Evolutionary conservation across 73 alveolate genomes (phyloP).

Genomic region (Effrenium voratum): DNA sequence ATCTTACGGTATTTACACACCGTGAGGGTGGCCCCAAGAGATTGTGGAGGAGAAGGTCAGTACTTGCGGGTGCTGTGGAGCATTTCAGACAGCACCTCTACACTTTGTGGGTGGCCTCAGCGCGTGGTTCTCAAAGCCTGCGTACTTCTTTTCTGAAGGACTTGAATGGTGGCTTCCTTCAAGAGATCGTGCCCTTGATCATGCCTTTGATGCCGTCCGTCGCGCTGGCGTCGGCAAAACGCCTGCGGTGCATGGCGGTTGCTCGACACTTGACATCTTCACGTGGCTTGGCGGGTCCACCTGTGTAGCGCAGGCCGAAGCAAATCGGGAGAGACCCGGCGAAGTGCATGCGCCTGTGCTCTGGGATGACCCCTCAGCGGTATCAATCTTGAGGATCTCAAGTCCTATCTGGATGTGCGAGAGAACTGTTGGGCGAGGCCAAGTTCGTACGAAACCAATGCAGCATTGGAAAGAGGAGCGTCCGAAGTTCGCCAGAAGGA

Average conservation of each 20-base stretch:
- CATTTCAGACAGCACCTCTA: background rate
- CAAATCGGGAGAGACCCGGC: background rate
- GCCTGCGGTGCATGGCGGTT: constrained; percentile 22
- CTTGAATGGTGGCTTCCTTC: background rate
- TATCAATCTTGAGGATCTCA: background rate
- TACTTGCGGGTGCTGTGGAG: background rate
- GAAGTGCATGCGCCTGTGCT: constrained; percentile 10
- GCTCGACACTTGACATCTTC: background rate
- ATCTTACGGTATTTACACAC: background rate
- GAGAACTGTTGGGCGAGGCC: constrained; percentile 21
- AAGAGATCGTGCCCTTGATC: background rate
- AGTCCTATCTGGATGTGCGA: constrained; percentile 13
- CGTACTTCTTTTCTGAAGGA: constrained; percentile 2
- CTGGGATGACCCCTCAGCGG: constrained; percentile 3
- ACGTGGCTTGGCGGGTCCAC: background rate
- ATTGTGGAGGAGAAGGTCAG: background rate
- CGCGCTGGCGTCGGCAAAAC: constrained; percentile 66
- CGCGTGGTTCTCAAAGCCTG: background rate
- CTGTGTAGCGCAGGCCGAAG: constrained; percentile 11
- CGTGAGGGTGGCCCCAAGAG: background rate
- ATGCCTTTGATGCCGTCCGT: constrained; percentile 4
- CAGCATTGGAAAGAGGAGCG: constrained; percentile 19
- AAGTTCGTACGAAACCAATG: background rate
- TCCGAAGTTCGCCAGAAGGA: background rate
- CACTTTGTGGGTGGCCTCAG: constrained; percentile 30